Conservation (phyloP, 2,329 filamentous ascomycete species). For the Aspergillus clavatus region DNA sequence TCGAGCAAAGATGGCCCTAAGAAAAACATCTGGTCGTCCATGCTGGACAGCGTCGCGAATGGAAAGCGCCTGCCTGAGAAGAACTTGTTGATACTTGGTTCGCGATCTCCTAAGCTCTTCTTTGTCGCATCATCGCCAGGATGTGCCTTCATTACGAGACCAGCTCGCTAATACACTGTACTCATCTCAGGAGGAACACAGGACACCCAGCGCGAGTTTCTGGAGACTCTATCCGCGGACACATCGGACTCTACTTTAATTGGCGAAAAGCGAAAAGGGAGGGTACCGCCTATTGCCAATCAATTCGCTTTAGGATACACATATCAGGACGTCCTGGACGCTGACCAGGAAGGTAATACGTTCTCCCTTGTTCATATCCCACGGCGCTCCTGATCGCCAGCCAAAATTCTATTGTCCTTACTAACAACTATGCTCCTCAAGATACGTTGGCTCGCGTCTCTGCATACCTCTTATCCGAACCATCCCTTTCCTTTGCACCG, state of each 20-base stretch:
- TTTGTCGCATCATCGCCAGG: constrained; percentile 6
- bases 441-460: constrained; percentile 88
- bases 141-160: constrained; percentile 1
- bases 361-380: not conserved
- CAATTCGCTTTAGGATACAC: constrained; percentile 91
- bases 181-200: constrained; percentile 65
- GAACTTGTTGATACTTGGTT: constrained; percentile 81
- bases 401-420: not conserved
- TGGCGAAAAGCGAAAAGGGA: constrained; percentile 47
- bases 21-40: constrained; percentile 89
- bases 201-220: constrained; percentile 78
- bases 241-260: constrained; percentile 37
- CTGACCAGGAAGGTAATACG: constrained; percentile 77
- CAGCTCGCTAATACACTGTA: constrained; percentile 16
- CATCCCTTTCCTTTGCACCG: constrained; percentile 74
- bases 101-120: constrained; percentile 18
- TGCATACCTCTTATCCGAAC: constrained; percentile 80
- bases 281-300: constrained; percentile 77
- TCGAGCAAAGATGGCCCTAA: constrained; percentile 61
- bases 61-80: constrained; percentile 88
- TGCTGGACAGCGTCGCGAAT: constrained; percentile 85
- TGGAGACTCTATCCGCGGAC: constrained; percentile 54
- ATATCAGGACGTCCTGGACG: constrained; percentile 89
- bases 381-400: not conserved
- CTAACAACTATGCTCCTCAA: constrained; percentile 30